phyloP scores from a whole-genome alignment of 345 rosid species.

The Bruguiera gymnorhiza region DNA sequence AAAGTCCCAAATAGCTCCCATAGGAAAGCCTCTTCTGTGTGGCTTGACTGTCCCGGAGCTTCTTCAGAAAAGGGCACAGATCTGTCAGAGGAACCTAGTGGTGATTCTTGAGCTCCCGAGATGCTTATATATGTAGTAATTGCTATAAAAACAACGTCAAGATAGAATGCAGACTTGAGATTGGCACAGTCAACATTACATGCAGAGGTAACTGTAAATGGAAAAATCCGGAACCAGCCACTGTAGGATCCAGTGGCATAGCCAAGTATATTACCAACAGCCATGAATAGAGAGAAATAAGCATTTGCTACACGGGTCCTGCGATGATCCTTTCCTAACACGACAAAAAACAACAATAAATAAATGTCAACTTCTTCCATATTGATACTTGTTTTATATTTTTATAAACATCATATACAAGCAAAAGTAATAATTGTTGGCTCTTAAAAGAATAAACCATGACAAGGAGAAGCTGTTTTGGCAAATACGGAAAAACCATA shows the following conservation, averaged over 20 bases:
- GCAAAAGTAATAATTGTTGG: not conserved
- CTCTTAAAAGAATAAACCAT: not conserved
- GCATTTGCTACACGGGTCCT: constrained; percentile 93
- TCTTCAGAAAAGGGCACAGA: constrained; percentile 34
- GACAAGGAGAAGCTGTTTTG: not conserved
- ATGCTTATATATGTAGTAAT: constrained; percentile 62
- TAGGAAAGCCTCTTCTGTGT: constrained; percentile 72
- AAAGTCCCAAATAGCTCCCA: constrained; percentile 91
- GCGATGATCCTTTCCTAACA: constrained; percentile 82
- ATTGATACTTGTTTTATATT: constrained; percentile 1
- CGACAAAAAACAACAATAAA: constrained; percentile 23
- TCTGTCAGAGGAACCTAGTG: constrained; percentile 41
- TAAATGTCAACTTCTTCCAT: constrained; percentile 13
- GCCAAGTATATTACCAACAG: constrained; percentile 91
- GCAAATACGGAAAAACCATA: too few species aligned
- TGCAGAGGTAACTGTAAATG: constrained; percentile 71
- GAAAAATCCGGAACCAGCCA: constrained; percentile 84
- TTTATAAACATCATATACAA: not conserved
- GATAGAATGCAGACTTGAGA: constrained; percentile 91
- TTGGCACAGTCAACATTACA: constrained; percentile 85
- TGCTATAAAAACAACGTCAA: constrained; percentile 65
- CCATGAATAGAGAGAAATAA: constrained; percentile 94
- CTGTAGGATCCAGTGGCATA: constrained; percentile 88
- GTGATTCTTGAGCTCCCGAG: constrained; percentile 63
- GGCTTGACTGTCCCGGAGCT: constrained; percentile 44